phyloP scores from a whole-genome alignment of 2,329 filamentous ascomycete species.

The Colletotrichum acutatum region DNA sequence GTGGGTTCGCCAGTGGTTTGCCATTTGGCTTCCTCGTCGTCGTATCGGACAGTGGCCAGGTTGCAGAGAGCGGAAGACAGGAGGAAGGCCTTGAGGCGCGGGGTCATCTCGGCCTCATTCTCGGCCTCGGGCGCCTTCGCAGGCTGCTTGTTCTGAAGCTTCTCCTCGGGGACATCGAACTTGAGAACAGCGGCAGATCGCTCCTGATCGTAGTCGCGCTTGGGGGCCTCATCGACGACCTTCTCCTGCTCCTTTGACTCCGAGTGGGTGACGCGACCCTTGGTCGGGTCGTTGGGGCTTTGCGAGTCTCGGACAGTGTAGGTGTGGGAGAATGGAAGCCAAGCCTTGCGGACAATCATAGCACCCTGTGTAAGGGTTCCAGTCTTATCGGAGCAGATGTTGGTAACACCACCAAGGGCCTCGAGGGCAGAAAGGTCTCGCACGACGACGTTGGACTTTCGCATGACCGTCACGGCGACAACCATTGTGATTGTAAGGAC shows the following conservation, averaged over 20 bases:
- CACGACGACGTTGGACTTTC: conserved; percentile 72
- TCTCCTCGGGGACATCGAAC: conserved; percentile 71
- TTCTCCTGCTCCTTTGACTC: conserved; percentile 44
- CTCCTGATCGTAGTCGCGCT: conserved; percentile 68
- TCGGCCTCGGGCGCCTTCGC: conserved; percentile 46
- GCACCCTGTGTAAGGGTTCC: conserved; percentile 76
- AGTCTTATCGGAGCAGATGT: conserved; percentile 80
- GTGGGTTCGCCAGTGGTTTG: conserved; percentile 77
- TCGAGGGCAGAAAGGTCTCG: conserved; percentile 75
- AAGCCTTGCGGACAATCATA: conserved; percentile 76
- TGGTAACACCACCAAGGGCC: conserved; percentile 76
- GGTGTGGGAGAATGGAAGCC: conserved; percentile 67
- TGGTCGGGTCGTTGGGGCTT: conserved; percentile 70
- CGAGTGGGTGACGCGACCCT: conserved; percentile 63
- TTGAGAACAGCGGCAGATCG: conserved; percentile 69
- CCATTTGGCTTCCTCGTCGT: conserved; percentile 68
- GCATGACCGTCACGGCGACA: conserved; percentile 72
- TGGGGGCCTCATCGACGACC: conserved; percentile 48
- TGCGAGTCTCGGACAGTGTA: conserved; percentile 72
- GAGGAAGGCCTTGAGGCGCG: conserved; percentile 62
- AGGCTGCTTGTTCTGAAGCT: conserved; percentile 51
- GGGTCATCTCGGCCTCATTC: conserved; percentile 56
- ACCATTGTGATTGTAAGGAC: conserved; percentile 79
- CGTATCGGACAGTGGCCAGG: conserved; percentile 67
- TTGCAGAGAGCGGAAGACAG: conserved; percentile 73